Base-by-base conservation (phyloP, 2,329 filamentous ascomycete species). In the Epichloe coenophiala region DNA sequence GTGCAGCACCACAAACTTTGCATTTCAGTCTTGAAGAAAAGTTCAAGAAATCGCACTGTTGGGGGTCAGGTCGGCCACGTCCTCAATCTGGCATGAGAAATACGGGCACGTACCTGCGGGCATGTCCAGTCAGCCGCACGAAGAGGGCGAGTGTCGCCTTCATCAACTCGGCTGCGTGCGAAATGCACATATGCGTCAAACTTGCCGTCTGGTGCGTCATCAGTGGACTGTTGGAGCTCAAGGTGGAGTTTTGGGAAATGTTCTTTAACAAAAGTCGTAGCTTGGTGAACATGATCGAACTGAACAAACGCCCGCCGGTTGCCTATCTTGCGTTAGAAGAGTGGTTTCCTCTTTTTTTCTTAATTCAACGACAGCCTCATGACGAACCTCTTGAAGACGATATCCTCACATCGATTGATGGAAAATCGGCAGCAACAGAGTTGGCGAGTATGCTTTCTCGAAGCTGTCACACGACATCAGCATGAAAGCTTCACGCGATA, bases 251-350 rank as follows among this genome's bases (percentile, higher is more conserved):
- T 66, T 50, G 70, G 70, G 56, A 66, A 71, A 56, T 71, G 63
- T 54, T 65, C 62, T 58, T 69, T 67, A 54, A 74, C 61, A 58
- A 75, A 71, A 49, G 63, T 52, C 51, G 66, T 51, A 49, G 72
- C 64, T 55, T 72, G 58, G 47, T 69, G 62, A 45, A 71, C 53
- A 54, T 66, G 55, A 52, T 66, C 58, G 54, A 73, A 68, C 55
- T 72, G 62, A 37, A 74, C 63, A 59, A 71, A 72, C 19, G 70
- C 67, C 44, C 69, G 63, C 37, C 63, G 62, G 51, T 63, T 58
- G 19, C 68, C 71, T 72, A 37, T n/a, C n/a, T 27, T 44, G 9
- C 8, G 12, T 23, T 27, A 42, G 19, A 27, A 23, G 11, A 27
- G 21, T 12, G 4, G 1, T 11, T 12, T 42, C 6, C 7, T 42